A percentile compares a stretch with the other conserved stretches of the same genome.
Conservation (phyloP, 768 basidiomycete genomes). For the Leucogyrophana mollusca region DNA sequence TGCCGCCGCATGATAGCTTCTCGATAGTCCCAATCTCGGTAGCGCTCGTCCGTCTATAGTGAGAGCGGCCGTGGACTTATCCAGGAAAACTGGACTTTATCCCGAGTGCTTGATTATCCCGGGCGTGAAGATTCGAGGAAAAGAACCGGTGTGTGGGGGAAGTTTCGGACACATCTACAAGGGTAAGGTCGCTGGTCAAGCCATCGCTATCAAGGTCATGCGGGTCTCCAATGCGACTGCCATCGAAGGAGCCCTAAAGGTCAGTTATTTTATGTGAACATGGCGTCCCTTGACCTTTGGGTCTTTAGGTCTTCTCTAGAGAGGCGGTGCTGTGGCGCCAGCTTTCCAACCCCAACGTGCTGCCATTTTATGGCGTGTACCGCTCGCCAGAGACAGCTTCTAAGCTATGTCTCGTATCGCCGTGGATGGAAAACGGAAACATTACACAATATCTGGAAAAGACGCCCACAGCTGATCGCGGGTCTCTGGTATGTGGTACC, state of each 20-base stretch:
- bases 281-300: constrained; percentile 12
- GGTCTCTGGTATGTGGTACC: too few species aligned
- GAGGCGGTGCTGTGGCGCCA: constrained; percentile 32
- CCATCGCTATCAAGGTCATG: constrained; percentile 32
- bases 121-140: background rate
- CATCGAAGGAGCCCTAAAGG: constrained; percentile 24
- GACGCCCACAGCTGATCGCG: too few species aligned
- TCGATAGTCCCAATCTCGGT: too few species aligned
- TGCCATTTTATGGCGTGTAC: constrained; percentile 29
- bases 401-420: constrained; percentile 6
- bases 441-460: background rate
- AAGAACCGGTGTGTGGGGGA: constrained; percentile 18
- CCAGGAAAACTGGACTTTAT: background rate
- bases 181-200: constrained; percentile 22
- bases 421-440: background rate
- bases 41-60: background rate
- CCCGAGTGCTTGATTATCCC: background rate
- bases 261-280: constrained; percentile 12
- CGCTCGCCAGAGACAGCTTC: constrained; percentile 7
- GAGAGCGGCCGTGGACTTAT: background rate
- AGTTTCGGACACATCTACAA: constrained; percentile 33
- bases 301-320: constrained; percentile 21
- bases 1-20: too few species aligned
- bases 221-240: constrained; percentile 15
- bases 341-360: constrained; percentile 24